Evolutionary conservation across 192 early-diverging fungal species (phyloP), one percentile per base, ranked within the genome.

Genomic region (Backusella tuberculispora): DNA sequence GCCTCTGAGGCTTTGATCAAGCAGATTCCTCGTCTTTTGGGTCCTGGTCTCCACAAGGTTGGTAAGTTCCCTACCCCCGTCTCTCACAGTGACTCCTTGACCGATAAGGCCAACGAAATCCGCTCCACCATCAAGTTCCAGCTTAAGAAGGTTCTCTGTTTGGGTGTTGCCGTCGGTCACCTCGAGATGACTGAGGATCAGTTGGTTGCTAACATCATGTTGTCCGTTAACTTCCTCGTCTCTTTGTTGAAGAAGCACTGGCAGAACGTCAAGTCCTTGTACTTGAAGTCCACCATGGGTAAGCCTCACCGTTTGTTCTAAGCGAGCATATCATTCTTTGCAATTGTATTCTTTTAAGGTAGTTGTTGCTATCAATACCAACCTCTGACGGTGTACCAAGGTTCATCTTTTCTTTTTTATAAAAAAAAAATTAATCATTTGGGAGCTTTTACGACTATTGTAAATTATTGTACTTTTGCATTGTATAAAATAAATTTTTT

Each of bases 81-180:
- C 81, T 88, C 93, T 77, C 96, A 96, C 87, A 75, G 84, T 84
- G 97, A 97, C 78, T 88, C 91, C 83, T 85, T 98, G 64, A 85
- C 86, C 38, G 94, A 89, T 71, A 96, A 96, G 88, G 92, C 93
- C 80, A 89, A 91, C 80, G 97, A 98, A 85, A 88, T 97, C 87
- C 94, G 95, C 82, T 91, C 93, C 78, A 98, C 96, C 85, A 96
- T 98, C 91, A 98, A 97, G 93, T 98, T 98, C 93, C 97, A 98
- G 87, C 86, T 98, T 73, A 98, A 98, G 92, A 98, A 98, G 93
- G 97, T 97, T 50, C 92, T 98, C 76, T 98, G 97, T 90, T 88
- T 98, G 67, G 96, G 93, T 87, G 95, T 97, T 60, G 97, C 97
- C 77, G 92, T 98, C 69, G 97, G 96, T 75, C 92, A 98, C 89